phyloP scores from a whole-genome alignment of 2,329 filamentous ascomycete species.

The Fusarium sp. region DNA sequence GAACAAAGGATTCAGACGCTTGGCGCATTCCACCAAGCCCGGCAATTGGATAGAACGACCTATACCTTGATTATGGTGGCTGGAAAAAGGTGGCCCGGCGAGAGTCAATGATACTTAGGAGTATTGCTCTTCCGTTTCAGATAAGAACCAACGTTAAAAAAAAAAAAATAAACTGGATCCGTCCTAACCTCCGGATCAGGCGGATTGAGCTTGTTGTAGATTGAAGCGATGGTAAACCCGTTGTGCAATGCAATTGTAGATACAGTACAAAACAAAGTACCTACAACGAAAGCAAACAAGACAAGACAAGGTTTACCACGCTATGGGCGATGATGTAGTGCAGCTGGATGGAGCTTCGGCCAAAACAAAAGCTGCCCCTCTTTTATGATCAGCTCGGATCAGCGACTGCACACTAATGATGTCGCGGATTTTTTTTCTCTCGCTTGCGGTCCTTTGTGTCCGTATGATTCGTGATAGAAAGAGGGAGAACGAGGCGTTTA shows the following conservation, averaged over 20 bases:
- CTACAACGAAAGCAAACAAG: conserved; percentile 11
- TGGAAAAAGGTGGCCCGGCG: conserved; percentile 32
- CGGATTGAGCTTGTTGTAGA: neutral
- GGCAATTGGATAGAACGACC: conserved; percentile 39
- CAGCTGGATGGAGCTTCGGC: conserved; percentile 29
- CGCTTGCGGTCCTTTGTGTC: conserved; percentile 21
- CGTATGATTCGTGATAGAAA: conserved; percentile 15
- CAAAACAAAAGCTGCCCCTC: conserved; percentile 39
- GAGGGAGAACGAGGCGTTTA: conserved; percentile 10
- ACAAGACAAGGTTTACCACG: conserved; percentile 39
- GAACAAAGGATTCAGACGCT: conserved; percentile 43
- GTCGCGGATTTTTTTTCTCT: conserved; percentile 5
- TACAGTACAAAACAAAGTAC: conserved; percentile 1
- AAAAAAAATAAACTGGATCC: neutral
- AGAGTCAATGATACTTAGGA: conserved; percentile 6
- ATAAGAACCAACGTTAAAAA: neutral
- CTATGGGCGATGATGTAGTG: conserved; percentile 37
- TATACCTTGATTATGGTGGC: conserved; percentile 32
- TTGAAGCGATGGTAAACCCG: conserved; percentile 2
- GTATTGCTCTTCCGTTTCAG: conserved; percentile 6
- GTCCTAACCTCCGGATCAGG: neutral
- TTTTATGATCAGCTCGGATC: conserved; percentile 42
- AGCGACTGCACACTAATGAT: conserved; percentile 27
- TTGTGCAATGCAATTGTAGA: neutral
- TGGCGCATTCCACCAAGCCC: conserved; percentile 41